Percentiles rank a stretch among this genome's conserved stretches.
These are phyloP conservation scores for Verticillium klebahnii DNA, from an alignment of 2,329 filamentous ascomycete species.

Conservation along the genomic window DNA sequence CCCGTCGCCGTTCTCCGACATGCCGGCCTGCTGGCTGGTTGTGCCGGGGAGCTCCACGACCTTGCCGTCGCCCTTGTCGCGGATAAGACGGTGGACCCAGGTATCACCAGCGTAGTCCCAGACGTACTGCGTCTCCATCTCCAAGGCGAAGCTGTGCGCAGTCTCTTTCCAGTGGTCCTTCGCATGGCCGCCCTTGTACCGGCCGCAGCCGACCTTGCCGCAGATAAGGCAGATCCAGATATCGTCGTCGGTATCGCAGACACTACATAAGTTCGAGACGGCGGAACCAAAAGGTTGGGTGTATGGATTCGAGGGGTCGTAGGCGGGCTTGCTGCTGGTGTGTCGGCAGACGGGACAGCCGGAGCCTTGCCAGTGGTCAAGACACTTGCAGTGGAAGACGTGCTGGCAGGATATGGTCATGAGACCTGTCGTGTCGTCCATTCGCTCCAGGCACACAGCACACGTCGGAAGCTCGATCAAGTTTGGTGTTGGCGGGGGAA, in stretches of 20 bases:
- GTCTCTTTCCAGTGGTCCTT: conserved; percentile 92
- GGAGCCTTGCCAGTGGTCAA: conserved; percentile 92
- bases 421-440: conserved; percentile 95
- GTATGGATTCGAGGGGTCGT: conserved; percentile 45
- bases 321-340: conserved; percentile 49
- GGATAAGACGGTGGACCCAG: conserved; percentile 93
- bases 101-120: conserved; percentile 97
- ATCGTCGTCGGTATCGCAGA: conserved; percentile 76
- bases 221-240: conserved; percentile 96
- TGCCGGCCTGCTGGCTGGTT: conserved; percentile 16
- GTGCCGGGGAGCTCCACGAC: conserved; percentile 79
- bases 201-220: conserved; percentile 85
- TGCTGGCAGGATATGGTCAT: conserved; percentile 97
- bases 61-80: conserved; percentile 89
- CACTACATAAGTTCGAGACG: conserved; percentile 68
- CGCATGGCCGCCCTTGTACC: conserved; percentile 90
- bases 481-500: conserved; percentile 68
- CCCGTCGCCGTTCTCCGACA: conserved; percentile 14
- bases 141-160: conserved; percentile 85
- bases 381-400: conserved; percentile 93
- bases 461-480: conserved; percentile 92
- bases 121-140: conserved; percentile 88
- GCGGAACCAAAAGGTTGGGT: conserved; percentile 53
- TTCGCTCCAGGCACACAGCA: conserved; percentile 91
- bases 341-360: conserved; percentile 95